Percentiles rank a stretch among this genome's conserved stretches.
Evolutionary conservation across 768 basidiomycete genomes (phyloP).

Genomic region (Macrolepiota albuminosa): DNA sequence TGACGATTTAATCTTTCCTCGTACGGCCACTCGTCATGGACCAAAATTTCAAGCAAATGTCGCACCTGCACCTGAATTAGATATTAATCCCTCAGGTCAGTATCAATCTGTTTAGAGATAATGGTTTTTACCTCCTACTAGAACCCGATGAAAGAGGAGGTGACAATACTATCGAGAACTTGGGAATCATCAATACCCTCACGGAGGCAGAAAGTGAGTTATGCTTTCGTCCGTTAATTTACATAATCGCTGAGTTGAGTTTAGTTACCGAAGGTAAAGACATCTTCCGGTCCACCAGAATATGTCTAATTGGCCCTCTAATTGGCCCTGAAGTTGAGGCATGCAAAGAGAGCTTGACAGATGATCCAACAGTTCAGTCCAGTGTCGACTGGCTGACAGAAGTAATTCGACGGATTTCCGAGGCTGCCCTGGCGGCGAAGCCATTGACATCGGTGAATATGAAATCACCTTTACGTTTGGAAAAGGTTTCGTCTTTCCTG

Average conservation of each 20-base stretch:
- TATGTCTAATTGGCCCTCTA: background rate
- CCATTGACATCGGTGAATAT: slow-evolving; percentile 62
- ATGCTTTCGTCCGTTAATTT: slow-evolving; percentile 14
- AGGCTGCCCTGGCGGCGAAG: slow-evolving; percentile 52
- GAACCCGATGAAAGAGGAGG: slow-evolving; percentile 64
- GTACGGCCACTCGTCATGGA: slow-evolving; percentile 87
- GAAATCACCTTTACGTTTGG: slow-evolving; percentile 47
- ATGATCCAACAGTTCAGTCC: slow-evolving; percentile 44
- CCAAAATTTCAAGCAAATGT: slow-evolving; percentile 77
- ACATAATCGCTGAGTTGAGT: slow-evolving; percentile 18
- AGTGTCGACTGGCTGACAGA: slow-evolving; percentile 85
- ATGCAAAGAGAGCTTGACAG: slow-evolving; percentile 52
- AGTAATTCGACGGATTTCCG: slow-evolving; percentile 65
- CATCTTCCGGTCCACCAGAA: background rate
- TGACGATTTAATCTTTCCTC: slow-evolving; percentile 95
- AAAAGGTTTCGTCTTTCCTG: slow-evolving; percentile 48
- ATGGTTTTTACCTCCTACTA: slow-evolving; percentile 13
- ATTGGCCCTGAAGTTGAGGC: slow-evolving; percentile 51
- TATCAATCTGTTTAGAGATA: background rate
- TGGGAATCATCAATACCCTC: slow-evolving; percentile 61
- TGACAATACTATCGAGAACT: slow-evolving; percentile 68
- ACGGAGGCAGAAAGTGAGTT: slow-evolving; percentile 63
- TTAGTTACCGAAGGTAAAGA: slow-evolving; percentile 53
- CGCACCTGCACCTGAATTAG: slow-evolving; percentile 39
- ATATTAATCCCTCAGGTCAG: slow-evolving; percentile 36